Percentiles rank a stretch among this genome's conserved stretches.
phyloP scores from a whole-genome alignment of 805 yeast species.

The Saccharomycopsis lassenensis region DNA sequence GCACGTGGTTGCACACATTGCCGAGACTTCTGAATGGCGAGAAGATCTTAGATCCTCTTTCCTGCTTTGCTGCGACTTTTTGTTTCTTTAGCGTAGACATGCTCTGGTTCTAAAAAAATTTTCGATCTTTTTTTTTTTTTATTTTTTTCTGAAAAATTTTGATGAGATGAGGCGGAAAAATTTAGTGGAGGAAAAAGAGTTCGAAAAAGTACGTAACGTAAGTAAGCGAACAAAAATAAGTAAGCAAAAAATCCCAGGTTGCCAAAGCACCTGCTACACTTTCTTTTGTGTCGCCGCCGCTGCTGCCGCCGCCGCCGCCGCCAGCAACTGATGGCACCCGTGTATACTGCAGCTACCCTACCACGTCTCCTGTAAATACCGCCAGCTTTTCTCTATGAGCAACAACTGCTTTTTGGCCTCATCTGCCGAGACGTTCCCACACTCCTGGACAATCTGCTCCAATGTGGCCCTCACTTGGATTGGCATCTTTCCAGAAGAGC shows the following conservation, averaged over 20 bases:
- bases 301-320: no score
- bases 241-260: neutral
- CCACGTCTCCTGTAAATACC: slow-evolving; percentile 89
- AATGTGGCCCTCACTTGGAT: slow-evolving; percentile 74
- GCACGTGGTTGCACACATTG: slow-evolving; percentile 74
- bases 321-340: no score
- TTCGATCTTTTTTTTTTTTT: neutral
- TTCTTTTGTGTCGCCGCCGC: no score
- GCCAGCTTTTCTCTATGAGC: slow-evolving; percentile 48
- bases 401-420: slow-evolving; percentile 41
- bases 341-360: no score
- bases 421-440: slow-evolving; percentile 30
- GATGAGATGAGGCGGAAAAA: neutral
- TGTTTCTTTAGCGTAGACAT: neutral
- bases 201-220: neutral
- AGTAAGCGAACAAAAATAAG: neutral
- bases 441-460: slow-evolving; percentile 44
- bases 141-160: neutral
- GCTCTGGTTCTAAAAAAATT: neutral
- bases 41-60: slow-evolving; percentile 50
- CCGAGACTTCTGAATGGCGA: slow-evolving; percentile 88
- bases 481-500: slow-evolving; percentile 94
- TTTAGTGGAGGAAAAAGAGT: neutral
- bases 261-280: neutral
- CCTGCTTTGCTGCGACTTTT: slow-evolving; percentile 7